These are phyloP conservation scores for Thermochaetoides thermophila DNA, from an alignment of 495 filamentous ascomycete species.

Conservation along the genomic window DNA sequence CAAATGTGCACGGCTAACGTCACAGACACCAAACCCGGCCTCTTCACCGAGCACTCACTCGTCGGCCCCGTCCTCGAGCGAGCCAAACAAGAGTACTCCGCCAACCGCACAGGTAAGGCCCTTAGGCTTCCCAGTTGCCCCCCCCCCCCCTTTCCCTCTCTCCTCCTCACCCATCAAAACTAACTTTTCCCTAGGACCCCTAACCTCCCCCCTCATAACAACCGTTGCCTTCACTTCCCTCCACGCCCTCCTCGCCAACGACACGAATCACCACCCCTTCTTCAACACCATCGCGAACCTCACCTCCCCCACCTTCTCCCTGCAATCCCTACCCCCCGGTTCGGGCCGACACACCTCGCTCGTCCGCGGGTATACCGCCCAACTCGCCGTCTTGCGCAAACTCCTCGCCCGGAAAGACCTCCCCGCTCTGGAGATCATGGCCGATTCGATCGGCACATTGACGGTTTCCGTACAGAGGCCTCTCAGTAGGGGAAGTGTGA, in stretches of 20 bases:
- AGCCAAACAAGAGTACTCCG: constrained; percentile 18
- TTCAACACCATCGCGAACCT: constrained; percentile 8
- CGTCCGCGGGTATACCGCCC: constrained; percentile 24
- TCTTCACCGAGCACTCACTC: constrained; percentile 22
- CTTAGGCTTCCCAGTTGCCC: too few species aligned
- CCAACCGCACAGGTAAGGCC: constrained; percentile 22
- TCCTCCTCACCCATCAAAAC: neutral
- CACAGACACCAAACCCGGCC: constrained; percentile 18
- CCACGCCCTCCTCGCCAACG: constrained; percentile 3
- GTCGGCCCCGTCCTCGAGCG: constrained; percentile 14
- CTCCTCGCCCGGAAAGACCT: constrained; percentile 7
- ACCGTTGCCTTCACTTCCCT: constrained; percentile 12
- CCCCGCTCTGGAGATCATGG: constrained; percentile 19
- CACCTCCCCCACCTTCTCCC: constrained; percentile 9
- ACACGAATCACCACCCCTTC: constrained; percentile 11
- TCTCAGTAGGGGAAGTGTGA: constrained; percentile 25
- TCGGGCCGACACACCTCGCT: constrained; percentile 22
- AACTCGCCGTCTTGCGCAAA: constrained; percentile 17
- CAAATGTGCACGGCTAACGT: constrained; percentile 2
- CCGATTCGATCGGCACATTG: constrained; percentile 22
- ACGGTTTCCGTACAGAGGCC: constrained; percentile 16
- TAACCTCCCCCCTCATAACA: constrained; percentile 11
- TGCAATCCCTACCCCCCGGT: constrained; percentile 13
- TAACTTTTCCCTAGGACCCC: constrained; percentile 1
- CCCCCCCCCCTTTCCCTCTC: neutral